Base-by-base conservation (phyloP, 176 grass and related monocot genomes). In the Triticum timopheevii region DNA sequence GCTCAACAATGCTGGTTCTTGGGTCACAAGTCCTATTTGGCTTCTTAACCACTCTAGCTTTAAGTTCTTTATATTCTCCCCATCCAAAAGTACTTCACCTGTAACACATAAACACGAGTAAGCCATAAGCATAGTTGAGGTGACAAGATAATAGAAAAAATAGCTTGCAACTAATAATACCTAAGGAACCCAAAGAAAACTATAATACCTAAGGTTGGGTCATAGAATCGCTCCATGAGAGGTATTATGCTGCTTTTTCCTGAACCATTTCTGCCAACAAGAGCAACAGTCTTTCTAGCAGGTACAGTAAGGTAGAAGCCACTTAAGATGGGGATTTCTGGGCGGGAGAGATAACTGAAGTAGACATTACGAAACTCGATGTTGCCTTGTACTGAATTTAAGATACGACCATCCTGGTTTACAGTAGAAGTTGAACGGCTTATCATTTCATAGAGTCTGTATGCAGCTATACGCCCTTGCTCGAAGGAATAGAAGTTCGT, bases 231-330 rank as follows among this genome's bases (percentile, higher is more conserved):
- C 59, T 99, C 97, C 97, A 99, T 99, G 24, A 99, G 92, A 82
- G 97, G 97, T 90, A 99, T 99, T 86, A 99, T 99, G 80, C 97
- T 99, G 90, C 97, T 99, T 86, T 99, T 99, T 58, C 97, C 97
- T 28, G 97, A 99, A 88, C 97, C 97, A 88, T 99, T 99, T 86
- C 97, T 92, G 70, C 97, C 97, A 86, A 99, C 97, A 84, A 99
- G 93, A 73, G 97, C 97, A 88, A 99, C 87, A 20, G 94, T 93
- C 85, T 99, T 99, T 91, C 94, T 92, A 75, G 97, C 90, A 72
- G 97, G 94, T 65, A 99, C 89, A 40, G 94, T 96, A 62, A 99
- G 89, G 82, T 96, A 99, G 77, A 99, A 99, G 10, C 97, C 97
- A 86, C 94, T 98, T 84, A 98, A 85, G 63, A 98, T 98, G 59